A percentile compares a stretch with the other conserved stretches of the same genome.
Conservation (phyloP, 2,329 filamentous ascomycete genomes). For the Talaromyces sp. region DNA sequence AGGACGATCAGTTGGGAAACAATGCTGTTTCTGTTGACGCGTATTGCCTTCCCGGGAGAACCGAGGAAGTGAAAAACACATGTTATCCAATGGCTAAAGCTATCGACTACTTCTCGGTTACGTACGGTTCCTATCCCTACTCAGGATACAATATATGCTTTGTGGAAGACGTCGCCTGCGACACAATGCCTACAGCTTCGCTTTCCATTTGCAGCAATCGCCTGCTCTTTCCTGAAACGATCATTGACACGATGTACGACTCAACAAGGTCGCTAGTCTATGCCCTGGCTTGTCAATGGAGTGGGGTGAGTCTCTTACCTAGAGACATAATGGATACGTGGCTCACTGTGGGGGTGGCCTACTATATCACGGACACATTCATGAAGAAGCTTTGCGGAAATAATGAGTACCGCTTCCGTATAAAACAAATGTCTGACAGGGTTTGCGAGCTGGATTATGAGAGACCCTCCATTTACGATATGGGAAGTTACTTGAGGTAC, state of each 20-base stretch:
- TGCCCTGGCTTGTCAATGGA: slow-evolving; percentile 85
- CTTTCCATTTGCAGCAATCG: slow-evolving; percentile 83
- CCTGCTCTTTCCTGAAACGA: slow-evolving; percentile 74
- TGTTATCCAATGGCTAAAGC: slow-evolving; percentile 77
- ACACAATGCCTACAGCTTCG: slow-evolving; percentile 72
- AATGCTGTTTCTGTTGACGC: slow-evolving; percentile 85
- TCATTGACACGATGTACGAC: slow-evolving; percentile 79
- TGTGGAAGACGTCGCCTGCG: slow-evolving; percentile 76
- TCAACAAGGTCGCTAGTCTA: slow-evolving; percentile 76
- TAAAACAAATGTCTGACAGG: slow-evolving; percentile 76
- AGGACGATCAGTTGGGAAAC: slow-evolving; percentile 82
- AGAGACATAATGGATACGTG: slow-evolving; percentile 76
- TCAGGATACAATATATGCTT: slow-evolving; percentile 90
- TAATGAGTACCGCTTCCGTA: slow-evolving; percentile 86
- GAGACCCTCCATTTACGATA: slow-evolving; percentile 72
- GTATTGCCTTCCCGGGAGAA: slow-evolving; percentile 80
- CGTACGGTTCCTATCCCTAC: slow-evolving; percentile 86
- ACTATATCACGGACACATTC: slow-evolving; percentile 92
- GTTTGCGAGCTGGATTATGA: slow-evolving; percentile 76
- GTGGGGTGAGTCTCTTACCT: slow-evolving; percentile 85
- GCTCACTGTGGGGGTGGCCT: slow-evolving; percentile 83
- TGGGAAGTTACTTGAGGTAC: slow-evolving; percentile 71
- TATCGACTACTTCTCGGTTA: slow-evolving; percentile 84
- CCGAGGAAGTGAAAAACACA: slow-evolving; percentile 77
- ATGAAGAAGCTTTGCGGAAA: slow-evolving; percentile 87